phyloP scores from a whole-genome alignment of 768 basidiomycete genomes.

The Panaeolus cyanescens region DNA sequence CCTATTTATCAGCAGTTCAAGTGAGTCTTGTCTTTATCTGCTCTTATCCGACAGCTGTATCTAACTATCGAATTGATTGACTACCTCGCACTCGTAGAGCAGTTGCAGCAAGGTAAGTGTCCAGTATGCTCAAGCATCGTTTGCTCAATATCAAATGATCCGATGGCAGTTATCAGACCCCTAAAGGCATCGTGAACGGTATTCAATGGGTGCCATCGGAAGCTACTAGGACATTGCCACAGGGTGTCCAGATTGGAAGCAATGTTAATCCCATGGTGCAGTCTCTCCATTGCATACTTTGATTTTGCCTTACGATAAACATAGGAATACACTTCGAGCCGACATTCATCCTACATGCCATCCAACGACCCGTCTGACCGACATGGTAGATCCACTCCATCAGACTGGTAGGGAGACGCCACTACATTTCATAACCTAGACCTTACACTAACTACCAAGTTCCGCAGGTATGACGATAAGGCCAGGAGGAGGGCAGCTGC shows the following conservation, averaged over 20 bases:
- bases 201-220: conserved; percentile 74
- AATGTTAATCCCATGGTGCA: background rate
- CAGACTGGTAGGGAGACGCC: background rate
- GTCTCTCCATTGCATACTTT: conserved; percentile 34
- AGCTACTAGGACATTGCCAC: conserved; percentile 59
- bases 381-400: background rate
- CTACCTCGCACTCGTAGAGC: conserved; percentile 47
- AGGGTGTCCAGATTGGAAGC: conserved; percentile 59
- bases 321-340: background rate
- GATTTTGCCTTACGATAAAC: background rate
- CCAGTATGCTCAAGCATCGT: conserved; percentile 10
- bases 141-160: conserved; percentile 21
- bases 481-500: background rate
- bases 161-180: conserved; percentile 66
- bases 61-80: conserved; percentile 18
- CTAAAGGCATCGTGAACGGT: conserved; percentile 67
- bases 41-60: background rate
- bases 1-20: conserved; percentile 73
- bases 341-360: background rate
- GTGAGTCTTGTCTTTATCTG: conserved; percentile 37
- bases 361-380: conserved; percentile 9
- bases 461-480: conserved; percentile 2
- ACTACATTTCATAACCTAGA: background rate
- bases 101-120: conserved; percentile 67
- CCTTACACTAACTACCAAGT: background rate